Percentiles rank a stretch among this genome's conserved stretches.
Evolutionary conservation across 2,329 filamentous ascomycete genomes (phyloP).

Genomic region (Diaporthe eres): DNA sequence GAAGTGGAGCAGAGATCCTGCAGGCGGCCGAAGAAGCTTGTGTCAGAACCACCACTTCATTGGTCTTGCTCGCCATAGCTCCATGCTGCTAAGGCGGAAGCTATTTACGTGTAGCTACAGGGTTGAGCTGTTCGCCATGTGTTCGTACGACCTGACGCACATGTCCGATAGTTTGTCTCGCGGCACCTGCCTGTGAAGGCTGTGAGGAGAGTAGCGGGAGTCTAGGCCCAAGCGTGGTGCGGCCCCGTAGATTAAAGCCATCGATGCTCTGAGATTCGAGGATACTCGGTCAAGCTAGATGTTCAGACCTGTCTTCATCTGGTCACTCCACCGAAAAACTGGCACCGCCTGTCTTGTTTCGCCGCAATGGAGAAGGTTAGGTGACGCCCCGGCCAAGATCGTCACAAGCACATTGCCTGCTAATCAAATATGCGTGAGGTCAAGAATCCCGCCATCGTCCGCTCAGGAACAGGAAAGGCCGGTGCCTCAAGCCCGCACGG

Average conservation of each 20-base stretch:
- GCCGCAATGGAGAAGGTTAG: conserved; percentile 17
- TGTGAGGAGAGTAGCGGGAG: not conserved
- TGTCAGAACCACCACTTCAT: not conserved
- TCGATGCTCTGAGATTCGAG: not conserved
- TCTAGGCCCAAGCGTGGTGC: not conserved
- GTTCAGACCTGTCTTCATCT: not conserved
- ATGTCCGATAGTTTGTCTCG: not conserved
- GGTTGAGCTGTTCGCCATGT: not conserved
- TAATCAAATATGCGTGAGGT: not conserved
- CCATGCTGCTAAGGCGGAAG: conserved; percentile 7
- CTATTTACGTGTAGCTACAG: not conserved
- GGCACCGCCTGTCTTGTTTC: not conserved
- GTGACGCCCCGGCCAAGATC: not conserved
- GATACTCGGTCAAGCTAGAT: too few species aligned
- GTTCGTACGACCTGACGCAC: not conserved
- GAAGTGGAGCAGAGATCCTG: conserved; percentile 23
- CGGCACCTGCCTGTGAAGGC: not conserved
- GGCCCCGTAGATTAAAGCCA: not conserved
- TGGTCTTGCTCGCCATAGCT: not conserved
- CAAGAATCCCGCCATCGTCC: conserved; percentile 1
- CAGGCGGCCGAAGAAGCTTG: conserved; percentile 18
- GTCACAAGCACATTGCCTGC: not conserved
- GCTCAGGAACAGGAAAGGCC: not conserved
- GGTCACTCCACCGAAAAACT: not conserved
- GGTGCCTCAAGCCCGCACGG: conserved; percentile 2